Conservation (phyloP, 306 rosid genomes). For the Cucumis melo region DNA sequence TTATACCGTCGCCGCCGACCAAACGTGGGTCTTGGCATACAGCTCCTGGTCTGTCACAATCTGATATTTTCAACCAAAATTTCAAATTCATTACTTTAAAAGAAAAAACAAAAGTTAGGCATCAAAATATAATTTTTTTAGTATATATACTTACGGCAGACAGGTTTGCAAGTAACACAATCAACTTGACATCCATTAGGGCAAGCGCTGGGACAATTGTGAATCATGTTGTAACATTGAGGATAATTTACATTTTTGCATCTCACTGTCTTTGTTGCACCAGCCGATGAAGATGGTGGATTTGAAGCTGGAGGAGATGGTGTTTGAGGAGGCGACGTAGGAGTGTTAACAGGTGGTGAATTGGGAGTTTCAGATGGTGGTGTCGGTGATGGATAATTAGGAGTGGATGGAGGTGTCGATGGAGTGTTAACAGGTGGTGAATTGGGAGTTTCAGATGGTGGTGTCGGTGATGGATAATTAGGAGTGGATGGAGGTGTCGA, state of each 20-base stretch:
- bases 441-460: not conserved
- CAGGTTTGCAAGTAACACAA: slow-evolving; percentile 45
- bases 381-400: not conserved
- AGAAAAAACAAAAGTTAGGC: too few relatives aligned
- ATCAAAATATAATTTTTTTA: too few relatives aligned
- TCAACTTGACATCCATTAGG: slow-evolving; percentile 47
- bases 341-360: not conserved
- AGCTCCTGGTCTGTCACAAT: slow-evolving; percentile 27
- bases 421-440: slow-evolving; percentile 1
- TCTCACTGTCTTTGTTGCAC: slow-evolving; percentile 16
- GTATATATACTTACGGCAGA: slow-evolving; percentile 39
- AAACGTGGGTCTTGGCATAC: slow-evolving; percentile 38
- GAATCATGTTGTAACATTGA: slow-evolving; percentile 25
- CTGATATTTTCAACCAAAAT: not conserved
- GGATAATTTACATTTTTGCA: slow-evolving; percentile 29
- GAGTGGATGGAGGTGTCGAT: not conserved
- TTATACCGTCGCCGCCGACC: slow-evolving; percentile 22
- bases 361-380: not conserved
- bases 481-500: not conserved
- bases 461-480: not conserved
- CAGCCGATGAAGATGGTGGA: not conserved
- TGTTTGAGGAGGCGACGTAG: not conserved
- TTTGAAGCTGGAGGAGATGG: not conserved
- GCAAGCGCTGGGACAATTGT: slow-evolving; percentile 36
- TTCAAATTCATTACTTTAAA: too few relatives aligned